A percentile compares a stretch with the other conserved stretches of the same genome.
Evolutionary conservation across 805 yeast species (phyloP).

Genomic region (Suhomyces sp.): DNA sequence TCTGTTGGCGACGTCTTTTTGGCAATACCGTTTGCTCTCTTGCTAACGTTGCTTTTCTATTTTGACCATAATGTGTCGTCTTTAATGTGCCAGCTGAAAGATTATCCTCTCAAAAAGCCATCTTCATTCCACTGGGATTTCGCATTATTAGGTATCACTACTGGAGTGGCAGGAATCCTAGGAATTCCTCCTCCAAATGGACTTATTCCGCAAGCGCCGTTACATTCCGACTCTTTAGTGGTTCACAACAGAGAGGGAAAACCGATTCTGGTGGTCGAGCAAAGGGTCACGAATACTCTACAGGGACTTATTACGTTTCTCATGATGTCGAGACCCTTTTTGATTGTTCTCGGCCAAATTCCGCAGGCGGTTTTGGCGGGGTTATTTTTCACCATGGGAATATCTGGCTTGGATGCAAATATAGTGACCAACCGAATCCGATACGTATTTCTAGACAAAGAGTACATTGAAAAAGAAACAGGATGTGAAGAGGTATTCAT

Average conservation of each 20-base stretch:
- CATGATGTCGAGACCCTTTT: slow-evolving; percentile 85
- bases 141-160: slow-evolving; percentile 75
- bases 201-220: slow-evolving; percentile 93
- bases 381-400: slow-evolving; percentile 89
- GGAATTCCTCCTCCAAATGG: slow-evolving; percentile 98
- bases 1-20: slow-evolving; percentile 74
- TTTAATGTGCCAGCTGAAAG: slow-evolving; percentile 82
- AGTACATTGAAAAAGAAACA: slow-evolving; percentile 33
- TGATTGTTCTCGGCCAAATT: slow-evolving; percentile 73
- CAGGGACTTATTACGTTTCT: slow-evolving; percentile 85
- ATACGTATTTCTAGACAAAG: slow-evolving; percentile 58
- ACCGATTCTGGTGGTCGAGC: slow-evolving; percentile 73
- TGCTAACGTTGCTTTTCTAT: slow-evolving; percentile 80
- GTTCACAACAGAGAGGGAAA: slow-evolving; percentile 44
- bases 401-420: slow-evolving; percentile 69
- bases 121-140: slow-evolving; percentile 93
- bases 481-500: slow-evolving; percentile 34
- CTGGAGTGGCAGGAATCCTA: slow-evolving; percentile 80
- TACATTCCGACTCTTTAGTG: slow-evolving; percentile 79
- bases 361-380: slow-evolving; percentile 96
- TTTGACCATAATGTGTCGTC: slow-evolving; percentile 96
- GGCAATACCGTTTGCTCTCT: slow-evolving; percentile 89
- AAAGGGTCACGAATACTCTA: slow-evolving; percentile 74
- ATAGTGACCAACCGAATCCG: slow-evolving; percentile 60
- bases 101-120: slow-evolving; percentile 80